Evolutionary conservation across 148 eudicot species (phyloP).

Genomic region (Fagopyrum tataricum): DNA sequence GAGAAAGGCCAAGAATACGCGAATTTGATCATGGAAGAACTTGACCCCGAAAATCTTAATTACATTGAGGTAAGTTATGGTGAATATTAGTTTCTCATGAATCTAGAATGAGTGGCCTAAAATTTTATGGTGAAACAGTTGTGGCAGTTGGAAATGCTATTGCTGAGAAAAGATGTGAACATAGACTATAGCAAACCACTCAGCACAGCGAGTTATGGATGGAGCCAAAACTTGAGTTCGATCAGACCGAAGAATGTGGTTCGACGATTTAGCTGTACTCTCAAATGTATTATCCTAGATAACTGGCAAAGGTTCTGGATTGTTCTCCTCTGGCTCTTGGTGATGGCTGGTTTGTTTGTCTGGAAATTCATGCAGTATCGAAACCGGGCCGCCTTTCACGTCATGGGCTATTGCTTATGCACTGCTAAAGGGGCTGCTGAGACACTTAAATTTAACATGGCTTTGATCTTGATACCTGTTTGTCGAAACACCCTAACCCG

Average conservation of each 20-base stretch:
- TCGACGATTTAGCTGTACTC: constrained; percentile 35
- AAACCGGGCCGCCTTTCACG: constrained; percentile 53
- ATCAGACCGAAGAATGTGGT: constrained; percentile 34
- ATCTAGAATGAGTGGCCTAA: background rate
- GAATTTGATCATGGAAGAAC: constrained; percentile 87
- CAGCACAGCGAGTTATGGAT: constrained; percentile 60
- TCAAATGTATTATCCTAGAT: constrained; percentile 58
- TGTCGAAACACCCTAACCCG: constrained; percentile 77
- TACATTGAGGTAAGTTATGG: constrained; percentile 74
- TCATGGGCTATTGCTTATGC: constrained; percentile 87
- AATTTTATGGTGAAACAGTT: constrained; percentile 36
- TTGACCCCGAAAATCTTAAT: constrained; percentile 85
- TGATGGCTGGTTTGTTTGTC: constrained; percentile 53
- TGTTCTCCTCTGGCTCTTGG: constrained; percentile 53
- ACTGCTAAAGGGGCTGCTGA: constrained; percentile 98
- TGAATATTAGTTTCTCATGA: background rate
- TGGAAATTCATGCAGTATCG: constrained; percentile 86
- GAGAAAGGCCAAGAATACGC: constrained; percentile 87
- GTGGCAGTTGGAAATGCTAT: constrained; percentile 89
- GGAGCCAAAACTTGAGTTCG: constrained; percentile 63
- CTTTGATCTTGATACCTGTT: constrained; percentile 80
- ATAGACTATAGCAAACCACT: constrained; percentile 87
- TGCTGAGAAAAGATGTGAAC: constrained; percentile 79
- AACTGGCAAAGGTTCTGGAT: constrained; percentile 92
- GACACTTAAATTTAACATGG: constrained; percentile 93